Base-by-base conservation (phyloP, 2,329 filamentous ascomycete genomes). In the Dothideomycetes sp. region DNA sequence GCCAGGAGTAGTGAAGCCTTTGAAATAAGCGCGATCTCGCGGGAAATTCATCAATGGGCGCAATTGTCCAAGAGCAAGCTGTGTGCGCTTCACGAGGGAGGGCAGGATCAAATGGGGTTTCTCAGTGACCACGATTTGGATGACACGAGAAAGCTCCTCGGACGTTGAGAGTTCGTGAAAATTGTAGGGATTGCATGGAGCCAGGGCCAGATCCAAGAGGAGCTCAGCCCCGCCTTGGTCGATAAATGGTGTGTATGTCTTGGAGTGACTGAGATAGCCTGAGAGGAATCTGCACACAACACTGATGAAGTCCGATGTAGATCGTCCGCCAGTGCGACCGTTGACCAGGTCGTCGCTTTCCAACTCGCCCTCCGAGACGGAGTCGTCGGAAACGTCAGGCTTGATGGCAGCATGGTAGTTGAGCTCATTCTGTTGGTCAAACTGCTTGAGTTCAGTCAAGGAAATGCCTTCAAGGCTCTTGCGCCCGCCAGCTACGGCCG, bases 101-200 rank as follows among this genome's bases (percentile, higher is more conserved):
- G 89, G 88, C 5, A 98, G 67, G 2, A 87, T 80, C 15, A 93
- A 68, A 49, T 89, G 77, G 2, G 88, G 79, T 44, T 84, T 85
- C 18, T 78, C 74, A 50, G 96, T 89, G 5, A 88, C 76, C 46
- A 95, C 72, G 47, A 81, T 73, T 46, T 84, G 77, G 36, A 94
- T 69, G 9, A 94, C 80, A 27, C 77, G 74, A 12, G 79, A 75
- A 39, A 95, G 69, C 44, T 81, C 77, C 44, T 80, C 75, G 41
- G 79, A 80, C 3, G 83, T 75, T 38, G 71, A 63, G 4, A 75
- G 73, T 31, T 82, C 79, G 30, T 79, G 73, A 53, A 84, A 80
- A 52, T 84, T 75, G 49, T 79, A 78, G 1, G 85, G 78, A 34
- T 96, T 70, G 56, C 85, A 88, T 4, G 86, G 82, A 19, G 88